A percentile compares a stretch with the other conserved stretches of the same genome.
Conservation (phyloP, 768 basidiomycete species). For the Rhodotorula sphaerocarpa region DNA sequence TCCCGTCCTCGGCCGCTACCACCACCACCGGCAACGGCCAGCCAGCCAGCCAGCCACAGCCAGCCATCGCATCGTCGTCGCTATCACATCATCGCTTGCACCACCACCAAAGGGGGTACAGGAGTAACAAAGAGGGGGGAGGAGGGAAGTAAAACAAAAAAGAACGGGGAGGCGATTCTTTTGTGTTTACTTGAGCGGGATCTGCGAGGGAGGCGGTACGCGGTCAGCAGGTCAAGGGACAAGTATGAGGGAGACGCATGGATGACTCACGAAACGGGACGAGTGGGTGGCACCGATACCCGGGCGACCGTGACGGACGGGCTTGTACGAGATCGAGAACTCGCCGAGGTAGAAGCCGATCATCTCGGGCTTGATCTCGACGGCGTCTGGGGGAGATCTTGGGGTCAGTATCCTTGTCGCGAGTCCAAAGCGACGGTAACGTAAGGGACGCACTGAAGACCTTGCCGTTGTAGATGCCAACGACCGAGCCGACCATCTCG, state of each 20-base stretch:
- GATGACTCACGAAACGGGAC: conserved; percentile 63
- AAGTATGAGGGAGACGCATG: neutral
- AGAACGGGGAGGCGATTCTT: too few species aligned
- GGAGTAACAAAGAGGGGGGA: too few species aligned
- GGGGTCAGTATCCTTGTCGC: too few species aligned
- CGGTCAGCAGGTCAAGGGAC: neutral
- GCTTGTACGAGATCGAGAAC: conserved; percentile 51
- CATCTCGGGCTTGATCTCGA: conserved; percentile 99
- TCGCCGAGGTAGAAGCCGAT: conserved; percentile 98
- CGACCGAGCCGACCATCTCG: conserved; percentile 98
- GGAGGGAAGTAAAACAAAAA: too few species aligned
- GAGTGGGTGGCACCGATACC: conserved; percentile 89
- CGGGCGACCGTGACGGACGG: conserved; percentile 99
- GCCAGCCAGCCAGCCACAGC: too few species aligned
- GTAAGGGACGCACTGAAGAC: conserved; percentile 46
- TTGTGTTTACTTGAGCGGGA: conserved; percentile 14
- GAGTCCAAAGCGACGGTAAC: too few species aligned
- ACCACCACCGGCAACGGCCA: too few species aligned
- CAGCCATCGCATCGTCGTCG: too few species aligned
- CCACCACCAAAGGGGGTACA: too few species aligned
- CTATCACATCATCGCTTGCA: too few species aligned
- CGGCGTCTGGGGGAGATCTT: too few species aligned
- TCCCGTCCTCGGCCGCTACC: too few species aligned
- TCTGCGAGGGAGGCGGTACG: neutral
- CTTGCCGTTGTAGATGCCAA: conserved; percentile 98